A percentile compares a stretch with the other conserved stretches of the same genome.
Conservation (phyloP, 495 filamentous ascomycete species). For the Neurospora hispaniola region DNA sequence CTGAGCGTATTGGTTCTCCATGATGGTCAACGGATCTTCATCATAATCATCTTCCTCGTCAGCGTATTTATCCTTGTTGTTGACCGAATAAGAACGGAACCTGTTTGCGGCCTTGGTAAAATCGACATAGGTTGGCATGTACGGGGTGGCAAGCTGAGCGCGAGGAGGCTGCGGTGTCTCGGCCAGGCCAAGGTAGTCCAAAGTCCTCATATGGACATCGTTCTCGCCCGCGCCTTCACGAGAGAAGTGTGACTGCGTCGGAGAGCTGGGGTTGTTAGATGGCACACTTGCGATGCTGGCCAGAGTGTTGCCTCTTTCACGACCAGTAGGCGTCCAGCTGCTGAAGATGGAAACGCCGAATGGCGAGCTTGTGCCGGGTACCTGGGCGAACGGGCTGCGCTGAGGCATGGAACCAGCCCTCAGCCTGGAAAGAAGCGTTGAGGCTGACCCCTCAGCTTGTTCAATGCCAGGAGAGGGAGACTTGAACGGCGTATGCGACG, state of each 20-base stretch:
- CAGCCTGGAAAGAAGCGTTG: constrained; percentile 73
- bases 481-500: constrained; percentile 83
- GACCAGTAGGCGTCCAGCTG: constrained; percentile 61
- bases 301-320: constrained; percentile 74
- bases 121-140: constrained; percentile 66
- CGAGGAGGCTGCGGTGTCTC: constrained; percentile 82
- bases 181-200: constrained; percentile 91
- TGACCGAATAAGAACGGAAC: constrained; percentile 94
- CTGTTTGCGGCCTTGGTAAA: constrained; percentile 73
- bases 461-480: constrained; percentile 67
- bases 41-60: constrained; percentile 83
- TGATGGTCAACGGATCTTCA: constrained; percentile 58
- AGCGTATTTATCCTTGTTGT: constrained; percentile 95
- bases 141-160: constrained; percentile 60
- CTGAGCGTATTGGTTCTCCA: constrained; percentile 54
- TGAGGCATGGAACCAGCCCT: constrained; percentile 95
- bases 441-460: constrained; percentile 44
- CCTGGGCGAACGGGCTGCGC: constrained; percentile 55
- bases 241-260: constrained; percentile 80
- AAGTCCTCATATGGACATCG: constrained; percentile 76
- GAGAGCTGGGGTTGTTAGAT: constrained; percentile 83
- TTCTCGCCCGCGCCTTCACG: constrained; percentile 76
- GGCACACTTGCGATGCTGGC: constrained; percentile 61
- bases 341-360: constrained; percentile 88
- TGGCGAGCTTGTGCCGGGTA: constrained; percentile 44